These are phyloP conservation scores for Pyrenochaeta sp. DNA, from an alignment of 2,329 filamentous ascomycete genomes.

Conservation along the genomic window DNA sequence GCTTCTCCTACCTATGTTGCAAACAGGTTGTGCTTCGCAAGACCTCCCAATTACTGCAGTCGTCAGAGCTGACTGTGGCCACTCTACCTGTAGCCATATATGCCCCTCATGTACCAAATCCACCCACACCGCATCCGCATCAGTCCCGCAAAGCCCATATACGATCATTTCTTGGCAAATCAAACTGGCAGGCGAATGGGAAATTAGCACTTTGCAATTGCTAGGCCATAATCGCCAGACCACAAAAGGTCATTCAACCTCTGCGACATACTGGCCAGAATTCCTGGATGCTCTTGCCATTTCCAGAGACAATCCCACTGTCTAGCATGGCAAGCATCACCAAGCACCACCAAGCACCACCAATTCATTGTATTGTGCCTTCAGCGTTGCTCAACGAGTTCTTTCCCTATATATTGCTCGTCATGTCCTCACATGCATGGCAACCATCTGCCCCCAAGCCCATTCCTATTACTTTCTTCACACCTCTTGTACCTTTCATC, in stretches of 20 bases:
- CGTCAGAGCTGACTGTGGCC: neutral
- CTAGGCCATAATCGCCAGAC: too few relatives aligned
- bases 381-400: neutral
- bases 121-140: too few relatives aligned
- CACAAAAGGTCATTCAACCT: neutral
- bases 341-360: neutral
- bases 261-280: neutral
- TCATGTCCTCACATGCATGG: constrained; percentile 1
- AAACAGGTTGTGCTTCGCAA: neutral
- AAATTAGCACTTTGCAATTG: too few relatives aligned
- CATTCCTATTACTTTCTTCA: neutral
- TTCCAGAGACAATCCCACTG: neutral
- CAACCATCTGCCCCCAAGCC: neutral
- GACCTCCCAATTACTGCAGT: neutral
- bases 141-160: too few relatives aligned
- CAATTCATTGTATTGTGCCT: neutral
- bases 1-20: neutral
- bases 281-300: neutral
- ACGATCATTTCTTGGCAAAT: neutral
- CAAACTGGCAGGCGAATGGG: too few relatives aligned
- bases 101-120: too few relatives aligned
- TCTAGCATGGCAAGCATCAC: too few relatives aligned
- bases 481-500: neutral
- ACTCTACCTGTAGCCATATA: neutral
- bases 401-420: neutral